Evolutionary conservation across 805 yeast genomes (phyloP), one percentile per base, ranked within the genome.

Genomic region (Metschnikowia vanudenii): DNA sequence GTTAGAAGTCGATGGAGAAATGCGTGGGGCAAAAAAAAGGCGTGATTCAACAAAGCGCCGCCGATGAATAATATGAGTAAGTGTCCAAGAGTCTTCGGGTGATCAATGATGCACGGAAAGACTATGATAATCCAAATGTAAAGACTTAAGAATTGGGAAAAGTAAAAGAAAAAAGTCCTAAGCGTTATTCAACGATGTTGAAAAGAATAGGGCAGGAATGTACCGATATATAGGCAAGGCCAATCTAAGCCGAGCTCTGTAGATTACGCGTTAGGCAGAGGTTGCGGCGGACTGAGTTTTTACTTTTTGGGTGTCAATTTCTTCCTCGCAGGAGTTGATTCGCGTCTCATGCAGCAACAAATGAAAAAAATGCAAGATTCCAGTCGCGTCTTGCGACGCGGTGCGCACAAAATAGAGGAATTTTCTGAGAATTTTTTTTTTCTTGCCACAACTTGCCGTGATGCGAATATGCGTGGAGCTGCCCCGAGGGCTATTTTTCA

Each of bases 381-480:
- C 17, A 35, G 44, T 29, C 48, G 48, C 48, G 48, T 45, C 42
- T 13, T 11, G 31, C 34, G 41, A 47, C 43, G 42, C 43, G 47
- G 28, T 37, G 24, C 28, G 28, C 7, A 26, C 28, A 8, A 26
- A 26, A 10, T 7, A 26, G 10, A 26, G 28, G 9, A 7, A 8
- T 26, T 26, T 26, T 26, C 12, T 26, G 28, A 12, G 11, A 7
- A 7, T 20, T 20, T 20, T 20, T 20, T 20, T 20, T 20, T 26
- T 26, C 28, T 6, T 26, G 28, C 28, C 28, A 26, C 28, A 26
- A 26, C 28, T 26, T 26, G 28, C 28, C 28, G 28, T 26, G 28
- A 26, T 26, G 12, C 10, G 28, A 8, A 12, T 26, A 12, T 26
- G 28, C 12, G 28, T 6, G 28, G 28, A 3, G 28, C 9, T 26